Percentiles rank a stretch among this genome's conserved stretches.
phyloP scores from a whole-genome alignment of 345 rosid genomes.

The Mercurialis annua region DNA sequence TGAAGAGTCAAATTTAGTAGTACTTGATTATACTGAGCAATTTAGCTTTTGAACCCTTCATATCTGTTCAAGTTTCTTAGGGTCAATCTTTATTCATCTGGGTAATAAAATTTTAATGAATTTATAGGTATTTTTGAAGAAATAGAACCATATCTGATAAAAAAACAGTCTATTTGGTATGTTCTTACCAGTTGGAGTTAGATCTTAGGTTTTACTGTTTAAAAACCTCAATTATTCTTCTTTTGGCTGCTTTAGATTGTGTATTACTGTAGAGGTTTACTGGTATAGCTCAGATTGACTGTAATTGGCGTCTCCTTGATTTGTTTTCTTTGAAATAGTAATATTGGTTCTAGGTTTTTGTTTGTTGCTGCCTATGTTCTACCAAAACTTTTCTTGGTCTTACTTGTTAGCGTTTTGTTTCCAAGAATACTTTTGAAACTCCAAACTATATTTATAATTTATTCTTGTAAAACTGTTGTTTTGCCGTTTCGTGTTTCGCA shows the following conservation, averaged over 20 bases:
- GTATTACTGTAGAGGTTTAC: not conserved
- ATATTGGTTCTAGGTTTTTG: not conserved
- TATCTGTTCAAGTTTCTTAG: no score
- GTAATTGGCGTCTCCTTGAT: not conserved
- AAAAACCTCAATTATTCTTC: not conserved
- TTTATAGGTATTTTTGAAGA: not conserved
- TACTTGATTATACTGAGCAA: not conserved
- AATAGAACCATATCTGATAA: not conserved
- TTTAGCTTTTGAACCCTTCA: not conserved
- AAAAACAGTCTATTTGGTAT: not conserved
- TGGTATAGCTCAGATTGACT: not conserved
- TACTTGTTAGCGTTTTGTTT: not conserved
- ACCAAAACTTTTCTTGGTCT: not conserved
- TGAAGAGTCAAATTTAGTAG: not conserved
- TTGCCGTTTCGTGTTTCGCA: no score
- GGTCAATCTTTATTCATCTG: not conserved
- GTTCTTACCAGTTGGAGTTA: slow-evolving; percentile 9
- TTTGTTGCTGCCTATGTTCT: not conserved
- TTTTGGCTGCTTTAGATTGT: not conserved
- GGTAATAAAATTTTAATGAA: not conserved
- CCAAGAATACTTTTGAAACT: no score
- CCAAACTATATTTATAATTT: no score
- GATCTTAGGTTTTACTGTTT: not conserved
- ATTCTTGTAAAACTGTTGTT: no score
- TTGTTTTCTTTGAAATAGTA: not conserved